Evolutionary conservation across 2,329 filamentous ascomycete genomes (phyloP).

Genomic region (Apiospora sp.): DNA sequence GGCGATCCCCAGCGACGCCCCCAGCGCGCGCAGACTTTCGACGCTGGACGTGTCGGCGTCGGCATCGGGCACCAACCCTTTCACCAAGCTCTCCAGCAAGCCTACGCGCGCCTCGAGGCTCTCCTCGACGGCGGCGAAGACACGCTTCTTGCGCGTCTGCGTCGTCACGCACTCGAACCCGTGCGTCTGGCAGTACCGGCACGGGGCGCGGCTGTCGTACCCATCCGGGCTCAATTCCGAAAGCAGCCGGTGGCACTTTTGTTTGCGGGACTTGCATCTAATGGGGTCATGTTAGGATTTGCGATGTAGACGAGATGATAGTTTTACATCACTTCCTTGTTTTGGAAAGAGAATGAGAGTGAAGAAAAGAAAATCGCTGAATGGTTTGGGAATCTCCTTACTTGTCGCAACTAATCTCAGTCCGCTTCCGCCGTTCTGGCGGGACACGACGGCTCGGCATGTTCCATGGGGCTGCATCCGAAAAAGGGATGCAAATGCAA

Average conservation of each 20-base stretch:
- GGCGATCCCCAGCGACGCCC: conserved; percentile 47
- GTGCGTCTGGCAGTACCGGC: conserved; percentile 51
- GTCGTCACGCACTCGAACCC: conserved; percentile 52
- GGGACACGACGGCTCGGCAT: conserved; percentile 46
- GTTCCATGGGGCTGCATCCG: conserved; percentile 23
- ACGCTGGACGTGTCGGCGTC: conserved; percentile 51
- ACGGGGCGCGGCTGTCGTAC: conserved; percentile 44
- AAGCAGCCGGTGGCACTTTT: conserved; percentile 51
- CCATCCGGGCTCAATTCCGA: conserved; percentile 18
- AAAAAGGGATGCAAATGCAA: background rate
- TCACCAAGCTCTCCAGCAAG: conserved; percentile 52
- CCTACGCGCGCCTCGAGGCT: conserved; percentile 47
- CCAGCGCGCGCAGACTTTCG: conserved; percentile 50
- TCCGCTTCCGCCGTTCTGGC: conserved; percentile 52
- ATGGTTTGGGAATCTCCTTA: conserved; percentile 5
- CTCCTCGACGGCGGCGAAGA: conserved; percentile 49
- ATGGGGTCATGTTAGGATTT: background rate
- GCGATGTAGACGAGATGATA: no score
- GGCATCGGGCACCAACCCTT: conserved; percentile 51
- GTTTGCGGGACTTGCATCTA: conserved; percentile 54
- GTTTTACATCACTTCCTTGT: no score
- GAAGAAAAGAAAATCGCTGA: background rate
- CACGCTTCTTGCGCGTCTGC: conserved; percentile 53
- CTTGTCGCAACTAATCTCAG: conserved; percentile 53
- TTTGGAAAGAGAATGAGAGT: no score